Evolutionary conservation across 2,329 filamentous ascomycete species (phyloP).

Genomic region (Scortechinia acanthostroma): DNA sequence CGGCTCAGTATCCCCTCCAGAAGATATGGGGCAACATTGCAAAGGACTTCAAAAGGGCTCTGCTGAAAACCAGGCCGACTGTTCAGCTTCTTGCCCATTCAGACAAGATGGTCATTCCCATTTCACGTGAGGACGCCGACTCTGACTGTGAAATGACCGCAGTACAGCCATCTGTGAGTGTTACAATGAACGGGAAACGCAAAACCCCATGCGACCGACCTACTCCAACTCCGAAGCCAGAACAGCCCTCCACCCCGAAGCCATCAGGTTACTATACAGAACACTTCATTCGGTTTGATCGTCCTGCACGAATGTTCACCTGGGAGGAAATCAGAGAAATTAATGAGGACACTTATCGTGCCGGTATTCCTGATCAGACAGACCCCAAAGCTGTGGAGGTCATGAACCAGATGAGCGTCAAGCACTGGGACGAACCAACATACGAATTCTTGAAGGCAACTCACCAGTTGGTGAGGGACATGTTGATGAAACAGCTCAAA

Average conservation of each 20-base stretch:
- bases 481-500: constrained; percentile 18
- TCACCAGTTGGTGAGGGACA: constrained; percentile 5
- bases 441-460: constrained; percentile 14
- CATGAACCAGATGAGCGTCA: constrained; percentile 22
- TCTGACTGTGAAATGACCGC: constrained; percentile 7
- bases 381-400: constrained; percentile 27
- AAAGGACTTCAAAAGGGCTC: neutral
- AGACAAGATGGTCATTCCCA: neutral
- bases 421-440: constrained; percentile 24
- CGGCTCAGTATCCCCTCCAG: constrained; percentile 8
- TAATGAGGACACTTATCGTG: constrained; percentile 21
- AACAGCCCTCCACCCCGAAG: neutral
- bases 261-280: neutral
- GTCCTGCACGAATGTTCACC: neutral
- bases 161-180: neutral
- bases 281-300: neutral
- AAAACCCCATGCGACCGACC: neutral
- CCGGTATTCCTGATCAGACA: constrained; percentile 24
- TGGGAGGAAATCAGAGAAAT: constrained; percentile 21
- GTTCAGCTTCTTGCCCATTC: neutral
- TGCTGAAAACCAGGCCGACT: neutral
- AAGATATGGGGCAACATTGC: constrained; percentile 4
- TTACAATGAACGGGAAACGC: neutral
- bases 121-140: constrained; percentile 11
- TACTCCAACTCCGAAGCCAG: neutral